Percentiles rank a stretch among this genome's conserved stretches.
Evolutionary conservation across 768 basidiomycete species (phyloP).

Genomic region (Thelephora aurantiotincta): DNA sequence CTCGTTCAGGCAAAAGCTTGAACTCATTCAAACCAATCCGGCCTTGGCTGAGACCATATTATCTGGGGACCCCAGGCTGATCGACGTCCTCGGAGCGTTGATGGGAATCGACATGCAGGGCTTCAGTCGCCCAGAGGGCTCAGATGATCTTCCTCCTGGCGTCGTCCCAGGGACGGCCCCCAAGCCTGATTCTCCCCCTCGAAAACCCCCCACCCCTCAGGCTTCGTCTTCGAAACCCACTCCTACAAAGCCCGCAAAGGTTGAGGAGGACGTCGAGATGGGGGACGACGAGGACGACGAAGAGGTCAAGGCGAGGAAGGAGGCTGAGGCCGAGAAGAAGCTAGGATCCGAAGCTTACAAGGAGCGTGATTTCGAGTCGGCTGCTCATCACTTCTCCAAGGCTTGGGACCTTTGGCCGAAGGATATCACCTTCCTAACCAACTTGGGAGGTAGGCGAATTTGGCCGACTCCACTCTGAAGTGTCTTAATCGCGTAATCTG

Average conservation of each 20-base stretch:
- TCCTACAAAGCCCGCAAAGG: conserved; percentile 21
- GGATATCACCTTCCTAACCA: conserved; percentile 88
- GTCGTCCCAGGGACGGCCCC: conserved; percentile 18
- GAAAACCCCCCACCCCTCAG: conserved; percentile 17
- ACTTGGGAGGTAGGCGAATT: conserved; percentile 52
- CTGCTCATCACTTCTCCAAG: conserved; percentile 59
- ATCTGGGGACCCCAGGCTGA: conserved; percentile 80
- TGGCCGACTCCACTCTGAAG: background rate
- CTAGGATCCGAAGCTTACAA: conserved; percentile 76
- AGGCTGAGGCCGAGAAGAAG: conserved; percentile 70
- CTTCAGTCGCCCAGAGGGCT: conserved; percentile 72
- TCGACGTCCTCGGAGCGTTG: conserved; percentile 80
- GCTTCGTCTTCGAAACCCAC: conserved; percentile 29
- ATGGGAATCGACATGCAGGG: conserved; percentile 92
- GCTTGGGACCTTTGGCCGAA: conserved; percentile 93
- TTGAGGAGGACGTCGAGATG: conserved; percentile 50
- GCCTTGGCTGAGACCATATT: conserved; percentile 40
- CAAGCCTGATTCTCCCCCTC: conserved; percentile 16
- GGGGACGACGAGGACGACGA: conserved; percentile 47
- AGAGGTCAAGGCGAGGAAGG: conserved; percentile 60
- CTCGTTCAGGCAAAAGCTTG: conserved; percentile 65
- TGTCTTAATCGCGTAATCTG: conserved; percentile 2
- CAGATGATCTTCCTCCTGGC: conserved; percentile 62
- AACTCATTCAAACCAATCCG: conserved; percentile 57
- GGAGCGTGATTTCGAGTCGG: conserved; percentile 67